A percentile compares a stretch with the other conserved stretches of the same genome.
Evolutionary conservation across 495 filamentous ascomycete genomes (phyloP).

Genomic region (Xylaria castorea): DNA sequence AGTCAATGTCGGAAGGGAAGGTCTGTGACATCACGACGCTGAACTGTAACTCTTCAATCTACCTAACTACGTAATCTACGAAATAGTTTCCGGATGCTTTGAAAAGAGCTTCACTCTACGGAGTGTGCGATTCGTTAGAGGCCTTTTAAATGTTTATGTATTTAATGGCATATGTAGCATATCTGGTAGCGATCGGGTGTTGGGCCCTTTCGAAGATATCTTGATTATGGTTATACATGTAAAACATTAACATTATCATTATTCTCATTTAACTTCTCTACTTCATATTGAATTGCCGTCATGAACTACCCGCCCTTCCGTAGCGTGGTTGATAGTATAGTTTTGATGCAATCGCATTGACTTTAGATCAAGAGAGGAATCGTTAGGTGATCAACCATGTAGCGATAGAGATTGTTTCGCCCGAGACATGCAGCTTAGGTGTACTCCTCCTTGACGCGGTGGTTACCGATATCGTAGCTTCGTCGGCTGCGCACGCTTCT

Average conservation of each 20-base stretch:
- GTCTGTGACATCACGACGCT: background rate
- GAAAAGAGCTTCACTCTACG: background rate
- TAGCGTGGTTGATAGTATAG: background rate
- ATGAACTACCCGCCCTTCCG: background rate
- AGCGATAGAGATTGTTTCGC: background rate
- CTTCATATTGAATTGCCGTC: background rate
- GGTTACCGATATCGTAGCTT: slow-evolving; percentile 57
- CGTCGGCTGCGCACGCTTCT: slow-evolving; percentile 46
- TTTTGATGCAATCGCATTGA: background rate
- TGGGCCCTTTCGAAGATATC: background rate
- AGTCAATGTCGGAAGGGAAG: background rate
- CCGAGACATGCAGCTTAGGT: slow-evolving; percentile 44
- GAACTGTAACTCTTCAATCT: background rate
- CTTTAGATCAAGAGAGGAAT: background rate
- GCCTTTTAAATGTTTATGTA: background rate
- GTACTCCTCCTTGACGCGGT: slow-evolving; percentile 71
- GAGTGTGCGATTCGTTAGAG: no score
- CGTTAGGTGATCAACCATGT: background rate
- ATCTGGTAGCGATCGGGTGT: background rate
- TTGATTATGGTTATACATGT: background rate
- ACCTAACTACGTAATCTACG: background rate
- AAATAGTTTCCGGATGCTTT: background rate
- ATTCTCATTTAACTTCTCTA: background rate
- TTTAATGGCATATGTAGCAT: background rate
- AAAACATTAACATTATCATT: slow-evolving; percentile 15